Base-by-base conservation (phyloP, 306 rosid species). In the Abrus precatorius region DNA sequence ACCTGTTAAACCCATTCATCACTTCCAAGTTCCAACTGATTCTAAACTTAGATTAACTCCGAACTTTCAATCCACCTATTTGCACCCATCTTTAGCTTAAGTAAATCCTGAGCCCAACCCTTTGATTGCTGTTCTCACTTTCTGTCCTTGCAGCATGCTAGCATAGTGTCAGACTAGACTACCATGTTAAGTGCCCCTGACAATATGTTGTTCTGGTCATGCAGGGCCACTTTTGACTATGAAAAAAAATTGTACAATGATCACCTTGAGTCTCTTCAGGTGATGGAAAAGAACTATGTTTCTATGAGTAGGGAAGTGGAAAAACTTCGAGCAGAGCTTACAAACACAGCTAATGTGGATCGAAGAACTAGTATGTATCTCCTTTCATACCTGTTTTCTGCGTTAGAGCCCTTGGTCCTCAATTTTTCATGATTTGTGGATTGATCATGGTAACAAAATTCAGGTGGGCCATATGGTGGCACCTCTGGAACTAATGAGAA, bases 261-360 rank as follows among this genome's bases (percentile, higher is more conserved):
- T 76, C 99, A 90, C 89, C 97, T 96, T 29, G 97, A 93, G 87
- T 93, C 99, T 36, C 98, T 96, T 85, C 98, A 93, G 85, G 90
- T 84, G 80, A 93, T 96, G 99, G 97, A 96, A 80, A 93, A 90
- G 89, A 92, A 96, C 85, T 96, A 92, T 72, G 79, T 89, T 68
- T 88, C 97, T 56, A 96, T 93, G 99, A 91, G 97, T 80, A 89
- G 88, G 90, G 99, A 93, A 88, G 90, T 93, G 61, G 99, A 93
- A 78, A 96, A 93, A 86, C 99, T 93, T 76, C 89, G 91, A 70
- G 98, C 98, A 57, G 98, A 96, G 89, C 87, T 93, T 54, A 82
- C 91, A 67, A 90, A 92, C 76, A 83, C 85, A 41, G 67, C 90
- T 45, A 88, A 83, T 56, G 78, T 74, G 82, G 96, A 95, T 56